These are phyloP conservation scores for Arthrobotrys iridis DNA, from an alignment of 2,329 filamentous ascomycete genomes.

Conservation along the genomic window DNA sequence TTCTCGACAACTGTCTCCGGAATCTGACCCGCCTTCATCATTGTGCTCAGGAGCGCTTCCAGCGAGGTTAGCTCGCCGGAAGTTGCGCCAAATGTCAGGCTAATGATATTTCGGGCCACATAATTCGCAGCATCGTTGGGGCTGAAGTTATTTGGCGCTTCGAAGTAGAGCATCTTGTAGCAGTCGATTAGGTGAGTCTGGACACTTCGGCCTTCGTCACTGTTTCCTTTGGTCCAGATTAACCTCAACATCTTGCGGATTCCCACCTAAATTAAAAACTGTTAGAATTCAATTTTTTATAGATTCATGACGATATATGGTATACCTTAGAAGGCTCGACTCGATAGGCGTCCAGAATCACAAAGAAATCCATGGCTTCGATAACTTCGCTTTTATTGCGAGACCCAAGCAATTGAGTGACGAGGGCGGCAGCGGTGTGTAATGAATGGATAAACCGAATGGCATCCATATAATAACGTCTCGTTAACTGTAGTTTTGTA, in stretches of 20 bases:
- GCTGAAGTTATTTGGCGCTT: slow-evolving; percentile 87
- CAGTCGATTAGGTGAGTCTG: slow-evolving; percentile 96
- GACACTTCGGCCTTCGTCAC: slow-evolving; percentile 97
- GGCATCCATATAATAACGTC: slow-evolving; percentile 91
- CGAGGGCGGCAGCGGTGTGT: slow-evolving; percentile 79
- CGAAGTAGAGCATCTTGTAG: slow-evolving; percentile 95
- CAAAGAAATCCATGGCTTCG: slow-evolving; percentile 98
- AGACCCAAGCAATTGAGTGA: slow-evolving; percentile 88
- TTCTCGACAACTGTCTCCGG: slow-evolving; percentile 87
- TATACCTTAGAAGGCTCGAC: slow-evolving; percentile 82
- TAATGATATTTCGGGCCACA: slow-evolving; percentile 98
- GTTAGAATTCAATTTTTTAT: too few relatives aligned
- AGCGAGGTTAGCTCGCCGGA: slow-evolving; percentile 94
- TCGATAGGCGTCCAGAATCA: slow-evolving; percentile 93
- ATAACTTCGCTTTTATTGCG: slow-evolving; percentile 99
- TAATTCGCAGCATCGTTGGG: slow-evolving; percentile 93
- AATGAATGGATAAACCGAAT: slow-evolving; percentile 92
- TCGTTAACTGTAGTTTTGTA: slow-evolving; percentile 84
- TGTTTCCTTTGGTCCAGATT: slow-evolving; percentile 99
- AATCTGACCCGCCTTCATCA: slow-evolving; percentile 94
- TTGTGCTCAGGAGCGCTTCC: slow-evolving; percentile 92
- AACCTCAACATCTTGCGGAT: slow-evolving; percentile 95
- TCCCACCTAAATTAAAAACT: slow-evolving; percentile 66
- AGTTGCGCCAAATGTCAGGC: slow-evolving; percentile 86
- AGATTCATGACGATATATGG: neutral